Evolutionary conservation across 1,284 basidiomycete genomes (phyloP), one percentile per base, ranked within the genome.

Genomic region (Puccinia hordei): DNA sequence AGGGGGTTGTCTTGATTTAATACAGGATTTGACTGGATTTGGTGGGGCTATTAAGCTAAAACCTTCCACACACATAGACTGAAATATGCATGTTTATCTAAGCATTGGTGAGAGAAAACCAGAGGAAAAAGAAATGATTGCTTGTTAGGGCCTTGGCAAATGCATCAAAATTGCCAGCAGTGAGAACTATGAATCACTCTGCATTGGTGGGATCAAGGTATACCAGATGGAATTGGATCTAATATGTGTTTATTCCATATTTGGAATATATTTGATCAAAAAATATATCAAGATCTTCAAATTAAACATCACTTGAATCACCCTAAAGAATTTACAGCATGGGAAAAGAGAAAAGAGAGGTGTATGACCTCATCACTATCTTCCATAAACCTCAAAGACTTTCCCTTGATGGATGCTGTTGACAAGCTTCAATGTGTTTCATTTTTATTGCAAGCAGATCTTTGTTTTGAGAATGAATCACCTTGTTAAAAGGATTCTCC

Each of bases 171-270:
- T 57, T 46, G 1, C 44, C 65, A 17, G 33, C 10, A 22, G 65
- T 68, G 22, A 68, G 65, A 5, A 49, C 19, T 12, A 68, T 68
- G 38, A 46, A 68, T 1, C 22, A 41, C 1, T 68, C 41, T 3
- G 65, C 12, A 12, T 68, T 68, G 9, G 44, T 27, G 8, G 65
- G 65, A n/a, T 68, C 38, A n/a, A 68, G 65, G 22, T 44, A 68
- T 2, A 68, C 65, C 4, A 41, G 65, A 46, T 68, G 24, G 38
- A 22, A 24, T 22, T 15, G 38, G 22, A 46, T 38, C 22, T 68
- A 68, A 1, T 30, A 12, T 6, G 65, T 24, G 44, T 68, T 68
- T 41, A 44, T 38, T 3, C 46, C 35, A n/a, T n/a, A n/a, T n/a
- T n/a, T n/a, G n/a, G n/a, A n/a, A n/a, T n/a, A n/a, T n/a, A n/a